Base-by-base conservation (phyloP, 192 early-diverging fungal genomes). In the Entomortierella chlamydospora region DNA sequence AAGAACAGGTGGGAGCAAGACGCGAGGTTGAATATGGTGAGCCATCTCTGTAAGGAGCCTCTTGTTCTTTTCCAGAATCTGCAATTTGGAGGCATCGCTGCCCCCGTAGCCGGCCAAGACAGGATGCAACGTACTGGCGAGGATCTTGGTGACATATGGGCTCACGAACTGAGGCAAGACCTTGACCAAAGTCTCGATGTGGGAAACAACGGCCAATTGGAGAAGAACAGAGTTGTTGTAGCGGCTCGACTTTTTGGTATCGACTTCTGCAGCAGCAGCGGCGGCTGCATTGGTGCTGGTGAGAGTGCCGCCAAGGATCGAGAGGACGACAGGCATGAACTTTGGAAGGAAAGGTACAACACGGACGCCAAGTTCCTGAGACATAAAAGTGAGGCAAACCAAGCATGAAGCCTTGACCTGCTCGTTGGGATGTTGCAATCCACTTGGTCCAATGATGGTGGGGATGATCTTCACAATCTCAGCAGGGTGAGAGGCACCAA, bases 311-410 rank as follows among this genome's bases (percentile, higher is more conserved):
- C 68, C 68, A 53, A 91, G 66, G 51, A 87, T 85, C 37, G 90
- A 84, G 45, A 96, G 83, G 20, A 95, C 86, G 25, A 84, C 60
- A 31, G 93, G 95, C 87, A 98, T 90, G 54, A 95, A 93, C 82
- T 93, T 91, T 60, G 94, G 93, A 62, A 98, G 76, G 70, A 81
- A 86, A 8, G 96, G 93, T 18, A 97, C 87, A 20, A 91, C 83
- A 34, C 94, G 90, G 49, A 94, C 73, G 26, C 94, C 95, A 26
- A 97, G 86, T 63, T 91, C 90, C 56, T 84, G 83, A 77, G 89
- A 83, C 55, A 88, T 77, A 26, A 90, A 78, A 8, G 90, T 84
- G 15, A 94, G 58, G 67, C 87, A 88, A 28, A 88, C 88, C 55
- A 94, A 55, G 77, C 85, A 86, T 0, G 83, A 83, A 6, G 83